Evolutionary conservation across 768 basidiomycete genomes (phyloP), one percentile per base, ranked within the genome.

Genomic region (Hypholoma fasciculare): DNA sequence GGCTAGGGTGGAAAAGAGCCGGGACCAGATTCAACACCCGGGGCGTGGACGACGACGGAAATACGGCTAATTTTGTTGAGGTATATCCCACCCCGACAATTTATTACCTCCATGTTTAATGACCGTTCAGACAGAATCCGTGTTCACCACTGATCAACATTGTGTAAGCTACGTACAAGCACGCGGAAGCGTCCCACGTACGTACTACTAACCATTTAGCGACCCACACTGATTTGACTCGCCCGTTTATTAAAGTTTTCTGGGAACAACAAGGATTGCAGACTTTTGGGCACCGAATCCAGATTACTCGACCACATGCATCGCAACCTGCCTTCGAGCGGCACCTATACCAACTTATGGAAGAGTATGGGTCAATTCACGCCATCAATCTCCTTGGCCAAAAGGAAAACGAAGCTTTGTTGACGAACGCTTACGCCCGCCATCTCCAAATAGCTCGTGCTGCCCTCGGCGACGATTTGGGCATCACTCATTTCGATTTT

Each of bases 251-350:
- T 19, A 47, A 67, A 95, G 94, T 98, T 58, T 99, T 99, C 71
- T 99, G 97, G 97, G 96, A 98, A 71, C 96, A 99, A 67, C 94
- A 96, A 73, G 95, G 94, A 26, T 71, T 96, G 40, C 94, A 96
- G 68, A 96, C 96, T 0, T 95, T 99, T 67, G 92, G 94, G 38
- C 94, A 94, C 63, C 85, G 86, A 56, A 94, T 99, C 42, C 95
- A 98, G 69, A 93, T 99, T 60, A 96, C 94, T 12, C 88, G 96
- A 12, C 96, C 97, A 1, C 89, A 93, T 64, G 94, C 95, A 3
- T 96, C 96, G 0, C 96, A 98, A 64, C 96, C 96, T 7, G 97
- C 97, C 1, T 99, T 99, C 68, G 92, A 98, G 63, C 87, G 92
- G 39, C 97, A 99, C 74, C 92, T 98, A 57, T 80, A 87, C 9